Base-by-base conservation (phyloP, 495 filamentous ascomycete species). In the Penicillium psychrofluorescens region DNA sequence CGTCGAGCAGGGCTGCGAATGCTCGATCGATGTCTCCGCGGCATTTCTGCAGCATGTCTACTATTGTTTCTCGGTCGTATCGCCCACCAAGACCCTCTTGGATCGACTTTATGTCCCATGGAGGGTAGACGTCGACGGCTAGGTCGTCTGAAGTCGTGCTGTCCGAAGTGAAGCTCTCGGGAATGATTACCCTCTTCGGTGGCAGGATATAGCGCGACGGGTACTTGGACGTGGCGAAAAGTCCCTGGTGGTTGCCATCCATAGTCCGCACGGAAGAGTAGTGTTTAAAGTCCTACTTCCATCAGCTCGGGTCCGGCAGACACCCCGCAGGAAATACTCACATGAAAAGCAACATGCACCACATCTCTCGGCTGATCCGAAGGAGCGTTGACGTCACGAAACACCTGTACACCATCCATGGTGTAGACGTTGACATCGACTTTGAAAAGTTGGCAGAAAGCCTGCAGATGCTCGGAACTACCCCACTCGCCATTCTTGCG, bases 261-360 rank as follows among this genome's bases (percentile, higher is more conserved):
- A 78, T 59, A 48, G 80, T 77, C 40, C 83, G 77, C 46, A 88
- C 77, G 1, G 85, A 87, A 3, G 82, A 85, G 58, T 85, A 90
- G 57, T 90, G 85, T 55, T 88, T 79, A 66, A 80, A 88, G 40
- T 54, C 40, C 40, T 51, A n/a, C 6, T 37, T 44, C 34, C 27
- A 36, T 48, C 22, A 22, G 22, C 22, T 22, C 22, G 22, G 22
- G 22, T 22, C 22, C 22, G 16, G 16, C 16, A 22, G 22, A 22
- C 22, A 22, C 22, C 32, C 31, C 4, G 33, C 15, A 22, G 33
- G 11, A 32, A 12, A 29, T 42, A 67, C 79, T 69, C 74, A 85
- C 81, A 58, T 88, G 84, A 55, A 85, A 84, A 11, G 84, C 84
- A 63, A 90, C 81, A 56, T 87, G 76, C 27, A 76, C 56, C 8